These are phyloP conservation scores for Chaetomiaceae sp. DNA, from an alignment of 2,329 filamentous ascomycete genomes.

Conservation along the genomic window DNA sequence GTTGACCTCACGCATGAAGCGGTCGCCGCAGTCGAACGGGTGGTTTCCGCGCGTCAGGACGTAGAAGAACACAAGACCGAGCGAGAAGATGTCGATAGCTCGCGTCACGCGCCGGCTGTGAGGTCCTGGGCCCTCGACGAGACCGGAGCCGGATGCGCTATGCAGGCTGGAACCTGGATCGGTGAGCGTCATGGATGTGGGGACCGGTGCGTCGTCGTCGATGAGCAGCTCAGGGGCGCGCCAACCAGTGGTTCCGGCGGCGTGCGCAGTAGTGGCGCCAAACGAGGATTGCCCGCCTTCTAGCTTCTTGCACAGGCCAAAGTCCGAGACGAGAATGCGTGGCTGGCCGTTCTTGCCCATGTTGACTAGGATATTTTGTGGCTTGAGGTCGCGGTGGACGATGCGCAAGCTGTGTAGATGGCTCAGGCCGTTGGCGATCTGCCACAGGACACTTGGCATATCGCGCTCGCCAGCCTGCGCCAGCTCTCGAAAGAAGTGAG, in stretches of 20 bases:
- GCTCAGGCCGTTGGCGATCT: constrained; percentile 83
- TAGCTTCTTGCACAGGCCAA: constrained; percentile 94
- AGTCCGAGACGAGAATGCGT: constrained; percentile 93
- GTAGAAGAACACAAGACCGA: constrained; percentile 98
- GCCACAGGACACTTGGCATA: constrained; percentile 73
- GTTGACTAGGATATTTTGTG: constrained; percentile 90
- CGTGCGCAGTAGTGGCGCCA: constrained; percentile 88
- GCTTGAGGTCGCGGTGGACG: constrained; percentile 94
- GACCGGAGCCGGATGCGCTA: constrained; percentile 32
- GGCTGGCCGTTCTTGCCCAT: constrained; percentile 66
- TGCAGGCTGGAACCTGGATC: constrained; percentile 56
- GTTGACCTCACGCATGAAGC: constrained; percentile 94
- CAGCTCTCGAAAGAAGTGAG: constrained; percentile 60
- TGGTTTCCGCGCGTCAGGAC: constrained; percentile 91
- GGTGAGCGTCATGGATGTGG: constrained; percentile 38
- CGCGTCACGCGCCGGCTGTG: constrained; percentile 80
- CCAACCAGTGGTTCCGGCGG: constrained; percentile 92
- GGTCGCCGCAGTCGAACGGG: constrained; percentile 89
- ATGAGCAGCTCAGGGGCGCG: constrained; percentile 89
- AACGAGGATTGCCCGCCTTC: constrained; percentile 94
- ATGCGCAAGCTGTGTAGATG: constrained; percentile 90
- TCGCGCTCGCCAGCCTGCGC: constrained; percentile 71
- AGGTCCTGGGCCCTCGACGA: constrained; percentile 42
- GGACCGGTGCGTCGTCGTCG: constrained; percentile 63
- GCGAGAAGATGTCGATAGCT: constrained; percentile 94